Evolutionary conservation across 1,284 basidiomycete species (phyloP), one percentile per base, ranked within the genome.

Genomic region (Papiliotrema nemorosa): DNA sequence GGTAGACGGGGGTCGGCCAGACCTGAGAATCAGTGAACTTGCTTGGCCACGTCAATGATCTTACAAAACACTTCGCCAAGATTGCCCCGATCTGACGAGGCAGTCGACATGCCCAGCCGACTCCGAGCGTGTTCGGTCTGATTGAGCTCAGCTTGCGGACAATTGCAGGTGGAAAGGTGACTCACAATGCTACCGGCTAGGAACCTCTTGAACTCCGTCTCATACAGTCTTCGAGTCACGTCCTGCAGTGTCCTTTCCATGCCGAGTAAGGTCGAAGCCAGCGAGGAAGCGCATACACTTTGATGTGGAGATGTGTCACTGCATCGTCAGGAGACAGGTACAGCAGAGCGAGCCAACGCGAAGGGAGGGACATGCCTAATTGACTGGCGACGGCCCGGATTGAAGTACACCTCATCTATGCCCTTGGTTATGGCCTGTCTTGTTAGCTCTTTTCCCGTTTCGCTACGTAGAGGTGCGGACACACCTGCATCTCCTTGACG

Each of bases 61-160:
- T 46, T 27, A 59, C 59, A 61, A 42, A 54, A 61, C 5, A 61
- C 58, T 38, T 59, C 60, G 20, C 60, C 60, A 4, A 59, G 43
- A 47, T 62, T 55, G 6, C 60, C 60, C 31, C 57, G 42, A 27
- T 52, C 55, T 2, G 39, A 18, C 14, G 49, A 49, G 18, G 52
- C 51, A 5, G 57, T 35, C 25, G 57, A 54, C 26, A 48, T 40
- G 5, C 50, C 53, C 12, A 62, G 33, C 13, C 57, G 50, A 22
- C 52, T 51, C 47, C 44, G 47, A 2, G 57, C 60, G 21, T 62
- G 60, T n/a, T 55, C 53, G 3, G 52, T 52, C 57, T 58, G 21
- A 29, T 13, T 3, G 22, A 40, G 10, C 39, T 37, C 21, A 37
- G 18, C 18, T 18, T 31, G 29, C n/a, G n/a, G n/a, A n/a, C 21